A percentile compares a stretch with the other conserved stretches of the same genome.
These are phyloP conservation scores for Salvia sclarea DNA, from an alignment of 305 asterid genomes.

Conservation along the genomic window DNA sequence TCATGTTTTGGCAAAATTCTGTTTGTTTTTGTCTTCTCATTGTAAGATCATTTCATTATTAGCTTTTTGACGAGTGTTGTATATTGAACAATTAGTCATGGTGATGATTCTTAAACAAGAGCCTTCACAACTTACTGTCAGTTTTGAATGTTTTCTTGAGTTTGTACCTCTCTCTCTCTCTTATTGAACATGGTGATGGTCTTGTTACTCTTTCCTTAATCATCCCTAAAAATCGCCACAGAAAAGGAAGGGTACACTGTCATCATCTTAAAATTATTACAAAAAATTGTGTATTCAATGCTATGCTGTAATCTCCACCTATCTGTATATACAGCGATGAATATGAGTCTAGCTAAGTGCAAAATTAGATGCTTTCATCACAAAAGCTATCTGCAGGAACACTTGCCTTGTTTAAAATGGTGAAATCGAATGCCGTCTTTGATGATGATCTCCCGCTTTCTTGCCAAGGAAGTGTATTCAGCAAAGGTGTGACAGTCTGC, in stretches of 20 bases:
- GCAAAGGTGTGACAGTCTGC: conserved; percentile 40
- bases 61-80: conserved; percentile 22
- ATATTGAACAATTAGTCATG: conserved; percentile 17
- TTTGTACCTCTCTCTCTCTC: neutral
- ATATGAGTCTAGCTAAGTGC: neutral
- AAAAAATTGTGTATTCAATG: neutral
- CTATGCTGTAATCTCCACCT: neutral
- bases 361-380: neutral
- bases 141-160: neutral
- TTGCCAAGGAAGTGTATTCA: conserved; percentile 32
- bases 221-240: neutral
- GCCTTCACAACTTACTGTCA: neutral
- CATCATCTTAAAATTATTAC: neutral
- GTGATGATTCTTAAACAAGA: conserved; percentile 9
- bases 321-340: neutral
- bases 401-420: conserved; percentile 34
- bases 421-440: conserved; percentile 36
- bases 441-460: conserved; percentile 35
- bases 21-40: conserved; percentile 17
- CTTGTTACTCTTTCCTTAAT: neutral
- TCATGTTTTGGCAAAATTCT: conserved; percentile 13
- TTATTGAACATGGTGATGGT: neutral
- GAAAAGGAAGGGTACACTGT: neutral
- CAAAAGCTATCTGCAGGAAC: conserved; percentile 35
- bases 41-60: conserved; percentile 15